Base-by-base conservation (phyloP, 371 early-diverging fungal genomes). In the Mortierella sp. region DNA sequence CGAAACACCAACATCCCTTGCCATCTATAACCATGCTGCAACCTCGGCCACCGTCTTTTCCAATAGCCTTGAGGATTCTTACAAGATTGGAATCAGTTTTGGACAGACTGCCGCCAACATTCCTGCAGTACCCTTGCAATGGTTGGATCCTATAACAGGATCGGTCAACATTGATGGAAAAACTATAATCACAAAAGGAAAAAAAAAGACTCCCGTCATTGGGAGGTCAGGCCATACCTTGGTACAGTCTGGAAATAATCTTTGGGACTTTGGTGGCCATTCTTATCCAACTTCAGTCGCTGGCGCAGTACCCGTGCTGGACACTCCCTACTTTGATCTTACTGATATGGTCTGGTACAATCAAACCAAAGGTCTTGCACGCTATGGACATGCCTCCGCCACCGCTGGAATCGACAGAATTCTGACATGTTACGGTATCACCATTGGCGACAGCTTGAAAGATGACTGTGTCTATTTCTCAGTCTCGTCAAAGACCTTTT, bases 351-450 rank as follows among this genome's bases (percentile, higher is more conserved):
- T 22, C 2, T 74, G 81, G 75, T 49, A 53, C 28, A 64, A 45
- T 47, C 70, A 43, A 10, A 42, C 57, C 12, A 60, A 45, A 12
- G 67, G 66, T 8, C 35, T 80, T 4, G 19, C 28, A 0, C 75
- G 75, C 0, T 68, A 47, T 23, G 81, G 71, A 7, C 81, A 80
- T 49, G 75, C 68, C 23, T 75, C 81, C 5, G 68, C 68, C 23
- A 19, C 58, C 22, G 53, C 68, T 9, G 71, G 49, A 13, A 23
- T 1, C 0, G 75, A 80, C 22, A 56, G 53, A 1, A 56, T 74
- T 15, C 58, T 80, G 0, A 59, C 75, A 0, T 80, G 81, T 22
- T 80, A 47, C 35, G 81, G 81, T 2, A 55, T 47, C 29, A 64
- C 26, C 37, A 15, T 40, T 19, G 23, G 31, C 64, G 35, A 19